phyloP scores from a whole-genome alignment of 495 filamentous ascomycete species.

The Penicillium steckii region DNA sequence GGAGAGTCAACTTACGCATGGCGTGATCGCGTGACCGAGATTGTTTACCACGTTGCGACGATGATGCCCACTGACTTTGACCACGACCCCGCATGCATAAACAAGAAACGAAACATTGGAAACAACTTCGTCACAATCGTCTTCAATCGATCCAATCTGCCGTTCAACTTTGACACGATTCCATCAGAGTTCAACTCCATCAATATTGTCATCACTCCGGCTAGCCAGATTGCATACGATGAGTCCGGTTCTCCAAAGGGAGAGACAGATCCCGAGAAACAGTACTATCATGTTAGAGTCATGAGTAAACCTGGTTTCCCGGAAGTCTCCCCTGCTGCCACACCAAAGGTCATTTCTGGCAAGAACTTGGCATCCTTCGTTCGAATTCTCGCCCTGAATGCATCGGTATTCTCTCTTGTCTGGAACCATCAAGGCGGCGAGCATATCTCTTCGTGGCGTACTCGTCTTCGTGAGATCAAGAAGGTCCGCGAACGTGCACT shows the following conservation, averaged over 20 bases:
- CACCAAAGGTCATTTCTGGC: constrained; percentile 81
- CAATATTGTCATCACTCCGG: constrained; percentile 92
- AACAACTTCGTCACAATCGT: constrained; percentile 99
- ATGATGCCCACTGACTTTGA: constrained; percentile 91
- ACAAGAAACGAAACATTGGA: constrained; percentile 93
- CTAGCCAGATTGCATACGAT: constrained; percentile 53
- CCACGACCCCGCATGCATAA: constrained; percentile 68
- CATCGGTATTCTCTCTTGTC: constrained; percentile 87
- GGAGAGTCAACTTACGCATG: constrained; percentile 87
- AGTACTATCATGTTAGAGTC: constrained; percentile 82
- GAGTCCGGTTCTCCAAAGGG: constrained; percentile 23
- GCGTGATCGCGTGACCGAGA: constrained; percentile 91
- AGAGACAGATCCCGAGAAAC: constrained; percentile 36
- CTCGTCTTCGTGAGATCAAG: constrained; percentile 80
- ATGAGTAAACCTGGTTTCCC: constrained; percentile 84
- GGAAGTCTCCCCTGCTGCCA: constrained; percentile 81
- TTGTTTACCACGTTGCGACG: constrained; percentile 92
- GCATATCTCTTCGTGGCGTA: constrained; percentile 86
- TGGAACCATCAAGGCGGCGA: constrained; percentile 84
- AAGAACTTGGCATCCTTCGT: constrained; percentile 80
- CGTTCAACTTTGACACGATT: constrained; percentile 89
- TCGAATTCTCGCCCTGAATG: constrained; percentile 87
- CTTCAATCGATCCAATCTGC: constrained; percentile 88
- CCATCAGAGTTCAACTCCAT: constrained; percentile 92
- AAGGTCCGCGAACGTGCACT: constrained; percentile 64